These are phyloP conservation scores for Orychophragmus violaceus DNA, from an alignment of 345 rosid genomes.

Conservation along the genomic window DNA sequence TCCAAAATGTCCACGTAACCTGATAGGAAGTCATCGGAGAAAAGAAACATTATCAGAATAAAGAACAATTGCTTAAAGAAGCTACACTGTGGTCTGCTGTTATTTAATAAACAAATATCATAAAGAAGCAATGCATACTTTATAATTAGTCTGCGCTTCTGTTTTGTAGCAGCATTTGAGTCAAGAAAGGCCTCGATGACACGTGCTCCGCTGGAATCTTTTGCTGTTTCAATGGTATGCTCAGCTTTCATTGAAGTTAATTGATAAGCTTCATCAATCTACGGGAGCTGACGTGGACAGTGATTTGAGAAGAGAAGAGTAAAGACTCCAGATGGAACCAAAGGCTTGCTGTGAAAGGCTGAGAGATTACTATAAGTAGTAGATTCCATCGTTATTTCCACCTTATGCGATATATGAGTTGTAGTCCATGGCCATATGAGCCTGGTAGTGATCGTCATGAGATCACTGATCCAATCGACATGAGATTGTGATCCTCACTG, in stretches of 20 bases:
- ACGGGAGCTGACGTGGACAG: no score
- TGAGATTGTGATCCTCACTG: no score
- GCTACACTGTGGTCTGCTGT: neutral
- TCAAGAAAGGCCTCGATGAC: conserved; percentile 76
- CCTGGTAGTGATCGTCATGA: no score
- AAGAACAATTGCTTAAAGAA: neutral
- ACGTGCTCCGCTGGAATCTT: conserved; percentile 70
- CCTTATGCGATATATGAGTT: no score
- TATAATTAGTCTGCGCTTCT: conserved; percentile 55
- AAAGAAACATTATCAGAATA: neutral
- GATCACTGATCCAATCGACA: no score
- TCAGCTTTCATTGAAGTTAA: conserved; percentile 64
- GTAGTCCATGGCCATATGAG: no score
- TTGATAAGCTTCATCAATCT: no score
- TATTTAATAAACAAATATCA: neutral
- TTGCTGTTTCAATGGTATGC: conserved; percentile 55
- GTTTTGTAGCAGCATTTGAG: conserved; percentile 67
- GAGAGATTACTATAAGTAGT: no score
- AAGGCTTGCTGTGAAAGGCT: no score
- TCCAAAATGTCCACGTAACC: conserved; percentile 77
- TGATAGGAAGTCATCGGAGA: conserved; percentile 20
- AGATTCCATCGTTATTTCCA: no score
- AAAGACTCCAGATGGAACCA: no score
- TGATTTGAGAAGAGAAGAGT: no score
- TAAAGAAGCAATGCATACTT: conserved; percentile 50